Base-by-base conservation (phyloP, 2,329 filamentous ascomycete species). In the Colletotrichum melonis region DNA sequence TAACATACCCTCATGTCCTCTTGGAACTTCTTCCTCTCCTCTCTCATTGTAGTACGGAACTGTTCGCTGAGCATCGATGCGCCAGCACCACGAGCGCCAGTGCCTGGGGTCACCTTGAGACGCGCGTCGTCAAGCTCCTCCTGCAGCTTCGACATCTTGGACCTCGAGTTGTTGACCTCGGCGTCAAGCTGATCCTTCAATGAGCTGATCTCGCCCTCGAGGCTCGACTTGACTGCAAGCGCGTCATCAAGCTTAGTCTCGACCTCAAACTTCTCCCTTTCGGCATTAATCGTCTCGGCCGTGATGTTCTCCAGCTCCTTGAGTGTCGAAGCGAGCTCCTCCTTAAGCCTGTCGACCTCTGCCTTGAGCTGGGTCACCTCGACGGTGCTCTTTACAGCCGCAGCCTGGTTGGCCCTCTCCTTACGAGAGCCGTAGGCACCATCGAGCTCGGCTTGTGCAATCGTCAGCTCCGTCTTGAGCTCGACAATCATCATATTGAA, bases 361-460 rank as follows among this genome's bases (percentile, higher is more conserved):
- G 80, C 78, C 75, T 85, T 81, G 55, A 90, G 82, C 76, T 85
- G 84, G 67, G 81, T 76, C 56, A 85, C 81, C 78, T 89, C 85
- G n/a, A 77, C 79, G 69, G 82, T 83, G 69, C 81, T 85, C 80
- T 89, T 88, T 76, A 87, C 82, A 58, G 88, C 88, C 1, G 89
- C 89, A 24, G 87, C 86, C 75, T 91, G 89, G 14, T 88, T 87
- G 24, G 89, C 89, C 26, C 90, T 88, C 81, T 91, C 86, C 71
- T 88, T 86, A 72, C 89, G 87, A 70, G 87, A 87, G 70, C 89
- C 89, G 78, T 91, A 91, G 30, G 89, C 89, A 69, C 88, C 88
- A 75, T 92, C 90, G 35, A 92, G 86, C 80, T 92, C 90, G 22
- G 90, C 90, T 78, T 89, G 88, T 63, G 88, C 88, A 77, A 91